phyloP scores from a whole-genome alignment of 1,284 basidiomycete species.

The Ustilago nuda region DNA sequence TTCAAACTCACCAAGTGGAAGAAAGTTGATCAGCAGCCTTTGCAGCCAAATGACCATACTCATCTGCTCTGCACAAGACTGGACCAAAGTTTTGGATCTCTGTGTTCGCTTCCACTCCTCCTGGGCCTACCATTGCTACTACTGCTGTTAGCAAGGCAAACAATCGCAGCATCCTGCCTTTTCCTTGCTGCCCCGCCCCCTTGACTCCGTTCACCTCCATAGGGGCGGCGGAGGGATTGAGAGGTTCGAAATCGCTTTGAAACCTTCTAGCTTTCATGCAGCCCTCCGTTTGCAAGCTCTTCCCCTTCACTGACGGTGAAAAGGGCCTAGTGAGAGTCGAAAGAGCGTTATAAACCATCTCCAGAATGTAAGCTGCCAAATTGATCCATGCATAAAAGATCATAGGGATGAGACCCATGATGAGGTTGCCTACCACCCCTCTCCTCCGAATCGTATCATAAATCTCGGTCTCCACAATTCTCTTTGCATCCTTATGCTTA shows the following conservation, averaged over 20 bases:
- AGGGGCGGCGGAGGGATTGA: neutral
- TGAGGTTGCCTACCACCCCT: constrained; percentile 75
- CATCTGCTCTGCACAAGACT: constrained; percentile 49
- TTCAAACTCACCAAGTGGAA: constrained; percentile 40
- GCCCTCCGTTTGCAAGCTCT: neutral
- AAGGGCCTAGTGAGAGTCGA: constrained; percentile 12
- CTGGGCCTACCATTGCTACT: constrained; percentile 14
- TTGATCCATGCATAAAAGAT: constrained; percentile 71
- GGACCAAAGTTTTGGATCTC: constrained; percentile 56
- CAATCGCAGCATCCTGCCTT: constrained; percentile 39
- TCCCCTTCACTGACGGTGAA: neutral
- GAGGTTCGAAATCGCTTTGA: constrained; percentile 38
- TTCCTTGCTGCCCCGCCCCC: neutral
- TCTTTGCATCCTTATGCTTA: constrained; percentile 59
- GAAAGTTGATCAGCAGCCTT: constrained; percentile 53
- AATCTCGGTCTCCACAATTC: constrained; percentile 75
- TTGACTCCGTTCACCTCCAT: neutral
- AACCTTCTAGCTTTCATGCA: constrained; percentile 22
- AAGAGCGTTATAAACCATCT: constrained; percentile 38
- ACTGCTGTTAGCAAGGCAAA: constrained; percentile 35
- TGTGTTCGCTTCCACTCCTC: constrained; percentile 41
- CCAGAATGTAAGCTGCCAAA: constrained; percentile 64
- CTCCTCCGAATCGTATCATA: constrained; percentile 77
- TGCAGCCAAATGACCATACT: constrained; percentile 52
- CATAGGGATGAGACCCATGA: constrained; percentile 73